phyloP scores from a whole-genome alignment of 305 asterid genomes.

The Coffea humblotiana region DNA sequence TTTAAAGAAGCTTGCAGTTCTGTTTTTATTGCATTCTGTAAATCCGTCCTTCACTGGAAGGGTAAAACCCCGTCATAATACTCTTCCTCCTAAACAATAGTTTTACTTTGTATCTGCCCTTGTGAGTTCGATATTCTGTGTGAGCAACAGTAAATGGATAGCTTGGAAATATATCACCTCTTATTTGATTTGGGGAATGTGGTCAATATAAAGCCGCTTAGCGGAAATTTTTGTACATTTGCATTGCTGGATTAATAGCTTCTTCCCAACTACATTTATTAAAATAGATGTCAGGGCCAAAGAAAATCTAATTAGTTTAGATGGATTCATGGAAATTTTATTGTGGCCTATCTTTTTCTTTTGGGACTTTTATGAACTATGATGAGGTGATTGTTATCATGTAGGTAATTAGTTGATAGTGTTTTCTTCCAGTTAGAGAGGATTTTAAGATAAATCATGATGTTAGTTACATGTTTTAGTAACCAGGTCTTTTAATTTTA shows the following conservation, averaged over 20 bases:
- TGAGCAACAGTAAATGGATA: not conserved
- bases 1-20: conserved; percentile 43
- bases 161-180: not conserved
- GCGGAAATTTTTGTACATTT: too few species aligned
- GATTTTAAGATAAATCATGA: too few species aligned
- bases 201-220: not conserved
- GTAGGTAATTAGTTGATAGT: too few species aligned
- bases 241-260: not conserved
- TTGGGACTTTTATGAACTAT: too few species aligned
- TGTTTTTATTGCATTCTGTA: conserved; percentile 15
- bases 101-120: too few species aligned
- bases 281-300: not conserved
- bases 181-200: not conserved
- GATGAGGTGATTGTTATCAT: too few species aligned
- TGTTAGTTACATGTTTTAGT: not conserved
- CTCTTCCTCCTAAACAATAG: not conserved
- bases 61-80: not conserved
- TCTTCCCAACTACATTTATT: not conserved
- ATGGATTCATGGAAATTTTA: too few species aligned
- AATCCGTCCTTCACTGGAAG: not conserved
- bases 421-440: too few species aligned
- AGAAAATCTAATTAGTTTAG: too few species aligned
- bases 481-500: not conserved
- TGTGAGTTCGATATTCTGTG: not conserved
- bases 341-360: too few species aligned